Percentiles rank a stretch among this genome's conserved stretches.
Conservation (phyloP, 345 rosid species). For the Salix purpurea region DNA sequence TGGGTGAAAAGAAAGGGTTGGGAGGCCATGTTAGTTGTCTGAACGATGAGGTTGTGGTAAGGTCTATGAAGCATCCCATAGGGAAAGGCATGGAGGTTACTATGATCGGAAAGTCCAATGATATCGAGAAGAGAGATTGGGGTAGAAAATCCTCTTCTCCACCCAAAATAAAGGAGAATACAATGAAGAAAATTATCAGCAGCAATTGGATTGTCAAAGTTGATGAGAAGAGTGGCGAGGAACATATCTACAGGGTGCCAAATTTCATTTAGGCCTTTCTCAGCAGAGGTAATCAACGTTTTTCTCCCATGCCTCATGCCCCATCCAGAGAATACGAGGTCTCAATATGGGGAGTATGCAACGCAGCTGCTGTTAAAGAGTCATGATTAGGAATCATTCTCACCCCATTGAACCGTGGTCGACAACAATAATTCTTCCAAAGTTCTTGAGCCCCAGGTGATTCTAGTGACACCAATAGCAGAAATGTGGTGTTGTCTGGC, state of each 20-base stretch:
- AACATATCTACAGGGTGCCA: conserved; percentile 43
- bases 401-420: too few species aligned
- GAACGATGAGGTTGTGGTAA: conserved; percentile 27
- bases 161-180: not conserved
- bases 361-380: too few species aligned
- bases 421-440: too few species aligned
- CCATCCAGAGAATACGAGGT: too few species aligned
- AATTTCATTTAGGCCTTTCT: not conserved
- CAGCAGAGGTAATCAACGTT: too few species aligned
- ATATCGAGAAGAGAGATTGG: conserved; percentile 6
- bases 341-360: too few species aligned
- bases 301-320: too few species aligned
- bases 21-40: conserved; percentile 29
- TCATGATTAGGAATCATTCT: too few species aligned
- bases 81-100: conserved; percentile 50
- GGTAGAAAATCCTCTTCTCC: not conserved
- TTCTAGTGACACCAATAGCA: too few species aligned
- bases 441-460: too few species aligned
- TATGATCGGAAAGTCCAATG: conserved; percentile 22
- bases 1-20: conserved; percentile 28
- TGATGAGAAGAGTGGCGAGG: conserved; percentile 46
- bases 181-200: conserved; percentile 7
- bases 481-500: too few species aligned
- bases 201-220: conserved; percentile 39
- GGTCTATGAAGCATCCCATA: conserved; percentile 39